phyloP scores from a whole-genome alignment of 164 flowering plant genomes.

The Umbellularia californica region DNA sequence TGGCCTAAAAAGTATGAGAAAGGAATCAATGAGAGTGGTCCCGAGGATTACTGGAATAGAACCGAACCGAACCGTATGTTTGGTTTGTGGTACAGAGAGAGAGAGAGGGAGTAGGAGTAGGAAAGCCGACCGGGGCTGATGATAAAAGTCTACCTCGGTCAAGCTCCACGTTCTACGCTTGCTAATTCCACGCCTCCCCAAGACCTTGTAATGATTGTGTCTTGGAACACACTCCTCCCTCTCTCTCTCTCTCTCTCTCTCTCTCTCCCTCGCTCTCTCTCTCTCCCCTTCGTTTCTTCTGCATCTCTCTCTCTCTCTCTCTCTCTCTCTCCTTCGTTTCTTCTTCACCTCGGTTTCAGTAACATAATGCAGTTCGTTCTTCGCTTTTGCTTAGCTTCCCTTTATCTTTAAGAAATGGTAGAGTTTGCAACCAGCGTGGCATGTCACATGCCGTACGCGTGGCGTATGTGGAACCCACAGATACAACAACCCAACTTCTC shows the following conservation, averaged over 20 bases:
- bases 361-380: slow-evolving; percentile 8
- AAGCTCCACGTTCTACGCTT: slow-evolving; percentile 54
- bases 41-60: neutral
- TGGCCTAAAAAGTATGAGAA: no score
- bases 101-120: slow-evolving; percentile 33
- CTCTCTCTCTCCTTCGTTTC: neutral
- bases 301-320: slow-evolving; percentile 17
- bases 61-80: neutral
- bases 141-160: slow-evolving; percentile 28
- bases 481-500: no score
- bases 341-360: slow-evolving; percentile 31
- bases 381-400: neutral
- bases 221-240: slow-evolving; percentile 86
- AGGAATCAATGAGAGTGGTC: neutral
- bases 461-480: no score
- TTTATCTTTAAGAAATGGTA: no score
- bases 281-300: neutral
- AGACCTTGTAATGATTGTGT: slow-evolving; percentile 88
- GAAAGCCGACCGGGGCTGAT: slow-evolving; percentile 53
- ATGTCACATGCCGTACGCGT: no score
- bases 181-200: slow-evolving; percentile 66
- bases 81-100: slow-evolving; percentile 17
- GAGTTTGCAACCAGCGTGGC: no score
- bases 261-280: neutral
- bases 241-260: slow-evolving; percentile 3